Evolutionary conservation across 2,329 filamentous ascomycete genomes (phyloP), one percentile per base, ranked within the genome.

Genomic region (Fusarium setosum): DNA sequence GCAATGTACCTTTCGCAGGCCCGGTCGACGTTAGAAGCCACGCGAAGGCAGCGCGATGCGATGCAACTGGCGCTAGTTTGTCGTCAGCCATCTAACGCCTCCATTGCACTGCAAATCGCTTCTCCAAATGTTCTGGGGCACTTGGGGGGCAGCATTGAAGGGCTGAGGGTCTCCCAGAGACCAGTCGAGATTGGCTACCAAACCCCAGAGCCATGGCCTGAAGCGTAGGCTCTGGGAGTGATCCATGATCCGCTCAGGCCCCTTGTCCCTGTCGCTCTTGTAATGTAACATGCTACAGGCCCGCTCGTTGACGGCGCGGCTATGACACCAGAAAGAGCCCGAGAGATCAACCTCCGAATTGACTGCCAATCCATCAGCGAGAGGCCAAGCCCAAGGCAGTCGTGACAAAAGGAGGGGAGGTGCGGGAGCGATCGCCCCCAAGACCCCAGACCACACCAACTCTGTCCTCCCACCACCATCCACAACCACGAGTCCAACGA

Each of bases 351-450:
- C 9, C 17, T n/a, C 40, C 21, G 15, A 23, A 20, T 32, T 10
- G 40, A 40, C 44, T 54, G 40, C 31, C 17, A 59, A 31, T 41
- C 49, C 34, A 44, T 12, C 37, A 42, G 40, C 26, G 32, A 44
- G 35, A 24, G 58, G 21, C 7, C 32, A 31, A 40, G n/a, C 56
- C 21, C 31, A 18, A 37, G 35, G 31, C 24, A 44, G 20, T 18
- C 35, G 38, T 48, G 45, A 24, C 41, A 38, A 34, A 56, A 50
- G 41, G 45, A 50, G 54, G 49, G 71, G 72, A 74, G 73, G 73
- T 75, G 73, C 73, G 73, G 73, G 73, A 75, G 59, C 72, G 73
- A 75, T 75, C 72, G 72, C 66, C 71, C 70, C 70, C 63, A 70
- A 62, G 67, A 72, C 70, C 70, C 72, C 69, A 67, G 69, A 73